Base-by-base conservation (phyloP, 228 moss, liverwort and hornwort genomes). In the Sphagnum fallax region DNA sequence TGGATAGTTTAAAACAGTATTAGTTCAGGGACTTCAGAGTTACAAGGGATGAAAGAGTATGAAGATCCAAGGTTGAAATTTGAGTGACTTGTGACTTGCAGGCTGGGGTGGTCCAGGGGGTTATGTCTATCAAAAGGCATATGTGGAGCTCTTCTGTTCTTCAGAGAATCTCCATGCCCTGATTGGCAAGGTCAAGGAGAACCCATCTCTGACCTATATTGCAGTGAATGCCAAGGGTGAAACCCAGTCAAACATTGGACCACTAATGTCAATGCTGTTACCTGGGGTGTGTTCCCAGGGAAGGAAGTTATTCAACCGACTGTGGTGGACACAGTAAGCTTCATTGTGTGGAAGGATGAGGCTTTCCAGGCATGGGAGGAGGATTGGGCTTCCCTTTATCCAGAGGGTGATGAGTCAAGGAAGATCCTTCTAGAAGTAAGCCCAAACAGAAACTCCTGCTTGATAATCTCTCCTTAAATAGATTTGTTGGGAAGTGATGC, bases 271-370 rank as follows among this genome's bases (percentile, higher is more conserved):
- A 97, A 97, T 63, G 96, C 93, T 12, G 96, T 97, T 10, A 93
- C 93, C 0, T 97, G 93, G 96, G 96, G 96, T 75, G 93, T 97
- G 49, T 97, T 97, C 52, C 93, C 96, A 62, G 96, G 84, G 5
- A 97, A 93, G 74, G 93, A 97, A 75, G 89, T 97, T n/a, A 81
- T 93, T 62, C 96, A 97, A 73, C 96, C 96, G 0, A 97, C 93
- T 16, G 96, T 97, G 1, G 96, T 97, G 62, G 91, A 93, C 50
- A 93, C 93, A 48, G 90, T 93, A 5, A 97, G 96, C 78, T 97
- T 97, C 77, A 86, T 97, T 84, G 91, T 91, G 49, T 97, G 96
- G 93, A 97, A 97, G 78, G 96, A 97, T 49, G 93, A 97, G 73
- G 96, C 96, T 47, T 97, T 97, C 67, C 84, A 89, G 72, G 82